Evolutionary conservation across 2,329 filamentous ascomycete genomes (phyloP).

Genomic region (Alternaria dauci): DNA sequence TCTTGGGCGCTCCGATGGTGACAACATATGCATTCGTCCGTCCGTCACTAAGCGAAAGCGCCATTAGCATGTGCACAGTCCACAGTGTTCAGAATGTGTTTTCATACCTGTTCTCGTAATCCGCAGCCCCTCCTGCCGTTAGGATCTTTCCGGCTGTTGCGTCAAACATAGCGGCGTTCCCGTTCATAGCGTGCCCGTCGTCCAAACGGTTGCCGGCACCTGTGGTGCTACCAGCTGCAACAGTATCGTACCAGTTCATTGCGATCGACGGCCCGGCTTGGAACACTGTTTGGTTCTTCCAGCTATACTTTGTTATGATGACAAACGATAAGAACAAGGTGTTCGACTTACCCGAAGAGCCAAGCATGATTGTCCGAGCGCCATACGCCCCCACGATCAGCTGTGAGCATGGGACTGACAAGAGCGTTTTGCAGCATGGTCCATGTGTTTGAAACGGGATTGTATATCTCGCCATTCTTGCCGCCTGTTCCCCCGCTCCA

Average conservation of each 20-base stretch:
- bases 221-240: constrained; percentile 52
- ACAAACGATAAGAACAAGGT: neutral
- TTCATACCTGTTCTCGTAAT: constrained; percentile 47
- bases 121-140: constrained; percentile 59
- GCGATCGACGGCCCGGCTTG: constrained; percentile 63
- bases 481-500: constrained; percentile 60
- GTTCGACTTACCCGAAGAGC: constrained; percentile 53
- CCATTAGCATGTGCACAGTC: neutral
- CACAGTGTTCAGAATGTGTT: neutral
- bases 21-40: constrained; percentile 60
- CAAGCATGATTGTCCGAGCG: constrained; percentile 64
- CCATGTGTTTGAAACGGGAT: constrained; percentile 59
- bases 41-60: constrained; percentile 38
- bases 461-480: constrained; percentile 63
- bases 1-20: constrained; percentile 53
- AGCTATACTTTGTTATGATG: constrained; percentile 27
- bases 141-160: constrained; percentile 63
- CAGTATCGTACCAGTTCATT: constrained; percentile 66
- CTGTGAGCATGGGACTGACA: constrained; percentile 61
- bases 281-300: constrained; percentile 60
- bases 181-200: constrained; percentile 63
- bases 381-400: constrained; percentile 55
- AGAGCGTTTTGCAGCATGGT: constrained; percentile 54
- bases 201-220: constrained; percentile 56
- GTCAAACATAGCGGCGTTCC: constrained; percentile 66